These are phyloP conservation scores for Ambrosia hybrid DNA, from an alignment of 140 eudicot species.

Conservation along the genomic window DNA sequence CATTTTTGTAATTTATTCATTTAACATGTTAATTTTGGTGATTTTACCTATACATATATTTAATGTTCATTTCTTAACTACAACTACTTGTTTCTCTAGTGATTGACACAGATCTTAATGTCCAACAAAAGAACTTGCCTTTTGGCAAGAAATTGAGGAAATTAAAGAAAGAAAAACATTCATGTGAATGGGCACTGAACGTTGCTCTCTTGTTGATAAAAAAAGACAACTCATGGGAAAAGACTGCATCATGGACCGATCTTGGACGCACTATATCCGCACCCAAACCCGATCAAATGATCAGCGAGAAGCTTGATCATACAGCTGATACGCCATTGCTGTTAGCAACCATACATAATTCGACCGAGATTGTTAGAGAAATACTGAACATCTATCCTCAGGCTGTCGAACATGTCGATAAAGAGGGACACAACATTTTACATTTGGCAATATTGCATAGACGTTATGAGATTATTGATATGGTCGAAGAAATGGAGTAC, in stretches of 20 bases:
- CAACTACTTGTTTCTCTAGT: too few relatives aligned
- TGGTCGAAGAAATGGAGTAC: constrained; percentile 27
- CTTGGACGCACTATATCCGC: neutral
- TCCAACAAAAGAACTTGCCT: too few relatives aligned
- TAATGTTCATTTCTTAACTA: too few relatives aligned
- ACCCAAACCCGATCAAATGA: neutral
- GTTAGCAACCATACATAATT: constrained; percentile 40
- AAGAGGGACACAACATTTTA: constrained; percentile 36
- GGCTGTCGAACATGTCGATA: constrained; percentile 44
- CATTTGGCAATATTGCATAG: constrained; percentile 46
- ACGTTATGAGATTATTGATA: constrained; percentile 19
- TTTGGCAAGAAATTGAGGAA: neutral
- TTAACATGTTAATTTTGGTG: too few relatives aligned
- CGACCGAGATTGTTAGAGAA: constrained; percentile 36
- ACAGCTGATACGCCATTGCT: constrained; percentile 40
- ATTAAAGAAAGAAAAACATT: constrained; percentile 12
- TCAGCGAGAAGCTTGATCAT: neutral
- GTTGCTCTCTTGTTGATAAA: constrained; percentile 38
- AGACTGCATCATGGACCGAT: constrained; percentile 16
- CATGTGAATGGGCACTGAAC: constrained; percentile 32
- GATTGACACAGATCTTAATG: too few relatives aligned
- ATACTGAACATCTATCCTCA: constrained; percentile 36
- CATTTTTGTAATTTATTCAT: too few relatives aligned
- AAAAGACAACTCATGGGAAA: constrained; percentile 41
- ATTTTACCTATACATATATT: too few relatives aligned